phyloP scores from a whole-genome alignment of 768 basidiomycete species.

The Russula sp. region DNA sequence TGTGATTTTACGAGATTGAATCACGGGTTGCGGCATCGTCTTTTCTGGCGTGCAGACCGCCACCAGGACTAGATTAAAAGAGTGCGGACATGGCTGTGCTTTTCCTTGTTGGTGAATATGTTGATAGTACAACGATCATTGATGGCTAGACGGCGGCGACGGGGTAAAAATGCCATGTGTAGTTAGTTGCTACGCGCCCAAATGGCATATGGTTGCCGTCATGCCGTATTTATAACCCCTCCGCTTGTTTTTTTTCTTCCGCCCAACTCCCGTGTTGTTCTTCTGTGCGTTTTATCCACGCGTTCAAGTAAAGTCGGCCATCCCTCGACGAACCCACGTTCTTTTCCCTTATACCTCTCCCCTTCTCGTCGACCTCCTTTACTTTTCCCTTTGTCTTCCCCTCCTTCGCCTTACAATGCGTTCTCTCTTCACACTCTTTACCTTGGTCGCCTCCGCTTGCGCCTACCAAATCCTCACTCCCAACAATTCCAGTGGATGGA shows the following conservation, averaged over 20 bases:
- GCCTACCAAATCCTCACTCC: conserved; percentile 55
- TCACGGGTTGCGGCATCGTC: not conserved
- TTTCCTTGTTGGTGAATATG: not conserved
- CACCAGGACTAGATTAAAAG: not conserved
- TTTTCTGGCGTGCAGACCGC: not conserved
- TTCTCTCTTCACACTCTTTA: conserved; percentile 43
- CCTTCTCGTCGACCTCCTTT: conserved; percentile 11
- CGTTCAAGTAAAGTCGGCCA: not conserved
- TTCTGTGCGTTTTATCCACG: not conserved
- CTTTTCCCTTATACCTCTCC: conserved; percentile 7
- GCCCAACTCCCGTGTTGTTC: not conserved
- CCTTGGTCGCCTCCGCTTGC: conserved; percentile 51
- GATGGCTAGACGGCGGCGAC: not conserved
- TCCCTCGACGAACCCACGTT: conserved; percentile 23
- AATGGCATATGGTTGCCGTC: not conserved
- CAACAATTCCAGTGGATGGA: conserved; percentile 50
- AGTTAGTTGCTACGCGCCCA: not conserved
- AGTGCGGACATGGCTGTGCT: not conserved
- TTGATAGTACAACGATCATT: not conserved
- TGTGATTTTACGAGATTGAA: not conserved
- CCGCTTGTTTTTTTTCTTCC: not conserved
- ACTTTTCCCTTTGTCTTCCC: not conserved
- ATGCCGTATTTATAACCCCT: conserved; percentile 3
- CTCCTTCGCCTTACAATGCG: conserved; percentile 40
- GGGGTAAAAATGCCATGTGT: not conserved